Conservation (phyloP, 441 rosid species). For the Viola pubescens region DNA sequence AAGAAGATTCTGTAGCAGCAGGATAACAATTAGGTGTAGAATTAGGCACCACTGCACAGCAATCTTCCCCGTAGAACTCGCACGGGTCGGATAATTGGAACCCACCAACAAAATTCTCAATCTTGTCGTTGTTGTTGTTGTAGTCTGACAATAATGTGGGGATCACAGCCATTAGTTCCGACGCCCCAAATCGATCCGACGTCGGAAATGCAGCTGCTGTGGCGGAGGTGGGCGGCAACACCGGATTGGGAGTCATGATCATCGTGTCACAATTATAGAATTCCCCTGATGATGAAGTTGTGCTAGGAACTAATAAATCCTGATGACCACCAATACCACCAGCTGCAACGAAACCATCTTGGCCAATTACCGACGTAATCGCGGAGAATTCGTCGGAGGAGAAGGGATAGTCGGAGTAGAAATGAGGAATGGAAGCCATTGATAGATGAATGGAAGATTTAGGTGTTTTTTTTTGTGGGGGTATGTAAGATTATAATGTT, state of each 20-base stretch:
- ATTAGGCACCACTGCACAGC: conserved; percentile 36
- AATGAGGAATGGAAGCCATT: conserved; percentile 56
- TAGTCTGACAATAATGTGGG: conserved; percentile 30
- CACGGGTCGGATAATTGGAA: conserved; percentile 26
- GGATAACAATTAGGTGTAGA: conserved; percentile 35
- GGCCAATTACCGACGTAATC: conserved; percentile 20
- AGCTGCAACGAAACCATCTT: conserved; percentile 8
- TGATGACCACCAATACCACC: too few species aligned
- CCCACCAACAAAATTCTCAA: conserved; percentile 27
- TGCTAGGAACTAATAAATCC: not conserved
- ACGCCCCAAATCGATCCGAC: conserved; percentile 30
- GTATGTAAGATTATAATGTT: too few species aligned
- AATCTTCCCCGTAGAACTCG: conserved; percentile 41
- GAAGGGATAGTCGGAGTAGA: conserved; percentile 34
- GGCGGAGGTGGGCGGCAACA: conserved; percentile 16
- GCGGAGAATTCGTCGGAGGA: conserved; percentile 32
- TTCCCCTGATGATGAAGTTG: conserved; percentile 24
- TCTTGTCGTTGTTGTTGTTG: conserved; percentile 15
- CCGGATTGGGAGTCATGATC: not conserved
- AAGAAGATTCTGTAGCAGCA: conserved; percentile 22
- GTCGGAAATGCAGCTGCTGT: conserved; percentile 17
- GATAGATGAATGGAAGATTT: not conserved
- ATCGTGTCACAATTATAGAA: conserved; percentile 20
- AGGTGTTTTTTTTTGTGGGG: too few species aligned
- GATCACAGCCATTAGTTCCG: conserved; percentile 20